Evolutionary conservation across 2,329 filamentous ascomycete species (phyloP).

Genomic region (Endoconidiophora laricicola): DNA sequence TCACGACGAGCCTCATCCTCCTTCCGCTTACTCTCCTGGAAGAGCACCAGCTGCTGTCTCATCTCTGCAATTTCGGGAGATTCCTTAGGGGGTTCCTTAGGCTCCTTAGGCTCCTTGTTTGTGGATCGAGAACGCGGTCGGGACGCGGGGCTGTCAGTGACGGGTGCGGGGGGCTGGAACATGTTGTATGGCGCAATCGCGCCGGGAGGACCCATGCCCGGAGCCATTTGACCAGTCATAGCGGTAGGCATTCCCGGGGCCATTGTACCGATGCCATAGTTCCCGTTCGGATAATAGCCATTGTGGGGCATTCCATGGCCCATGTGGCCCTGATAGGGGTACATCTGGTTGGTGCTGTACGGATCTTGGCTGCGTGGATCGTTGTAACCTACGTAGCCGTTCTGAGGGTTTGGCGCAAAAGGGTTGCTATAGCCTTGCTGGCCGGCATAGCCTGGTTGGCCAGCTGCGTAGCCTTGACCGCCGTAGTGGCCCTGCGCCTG

Average conservation of each 20-base stretch:
- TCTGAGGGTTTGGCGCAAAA: not conserved
- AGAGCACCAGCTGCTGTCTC: constrained; percentile 38
- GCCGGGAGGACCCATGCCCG: constrained; percentile 1
- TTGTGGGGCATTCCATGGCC: not conserved
- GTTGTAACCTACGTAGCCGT: constrained; percentile 17
- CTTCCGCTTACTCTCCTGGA: constrained; percentile 30
- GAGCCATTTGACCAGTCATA: not conserved
- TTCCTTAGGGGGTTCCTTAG: constrained; percentile 21
- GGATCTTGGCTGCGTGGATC: constrained; percentile 1
- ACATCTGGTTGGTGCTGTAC: not conserved
- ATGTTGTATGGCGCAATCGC: constrained; percentile 5
- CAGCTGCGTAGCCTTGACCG: not conserved
- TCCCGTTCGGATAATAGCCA: not conserved
- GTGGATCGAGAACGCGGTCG: constrained; percentile 21
- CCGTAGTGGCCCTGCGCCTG: not conserved
- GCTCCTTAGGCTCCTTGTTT: constrained; percentile 17
- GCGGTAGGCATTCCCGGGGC: not conserved
- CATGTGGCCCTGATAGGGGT: constrained; percentile 1
- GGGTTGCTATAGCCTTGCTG: not conserved
- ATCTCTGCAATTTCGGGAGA: constrained; percentile 38
- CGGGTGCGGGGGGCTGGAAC: constrained; percentile 25
- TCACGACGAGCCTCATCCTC: constrained; percentile 30
- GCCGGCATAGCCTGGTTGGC: not conserved
- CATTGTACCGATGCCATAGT: too few species aligned
- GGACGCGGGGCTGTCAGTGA: constrained; percentile 23